Conservation (phyloP, 148 eudicot genomes). For the Suaeda aralocaspica region DNA sequence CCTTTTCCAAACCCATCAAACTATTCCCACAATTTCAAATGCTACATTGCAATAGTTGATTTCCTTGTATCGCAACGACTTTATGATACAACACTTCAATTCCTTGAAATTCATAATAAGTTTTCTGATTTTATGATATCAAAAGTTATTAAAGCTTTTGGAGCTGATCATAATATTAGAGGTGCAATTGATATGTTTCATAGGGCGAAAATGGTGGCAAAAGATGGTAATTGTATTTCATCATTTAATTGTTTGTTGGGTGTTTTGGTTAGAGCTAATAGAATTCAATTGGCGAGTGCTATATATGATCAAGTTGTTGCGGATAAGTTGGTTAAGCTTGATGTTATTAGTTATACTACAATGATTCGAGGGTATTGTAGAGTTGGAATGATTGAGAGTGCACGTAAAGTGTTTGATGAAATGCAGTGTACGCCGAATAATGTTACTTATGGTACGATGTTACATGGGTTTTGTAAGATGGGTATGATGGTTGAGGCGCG, state of each 20-base stretch:
- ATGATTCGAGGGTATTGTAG: constrained; percentile 23
- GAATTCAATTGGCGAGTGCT: not conserved
- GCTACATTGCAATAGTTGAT: constrained; percentile 18
- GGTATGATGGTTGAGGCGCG: constrained; percentile 18
- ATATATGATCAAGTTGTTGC: constrained; percentile 18
- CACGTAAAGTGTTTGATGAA: constrained; percentile 44
- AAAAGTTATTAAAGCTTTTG: constrained; percentile 38
- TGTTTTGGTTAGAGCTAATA: constrained; percentile 13
- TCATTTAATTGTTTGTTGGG: constrained; percentile 18
- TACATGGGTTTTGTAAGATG: constrained; percentile 13
- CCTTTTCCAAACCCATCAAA: constrained; percentile 17
- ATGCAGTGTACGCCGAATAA: constrained; percentile 17
- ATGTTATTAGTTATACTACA: constrained; percentile 3
- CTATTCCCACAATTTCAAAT: constrained; percentile 7
- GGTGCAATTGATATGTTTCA: constrained; percentile 34
- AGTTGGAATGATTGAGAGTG: constrained; percentile 22
- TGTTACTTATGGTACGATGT: constrained; percentile 9
- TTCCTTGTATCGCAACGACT: constrained; percentile 9
- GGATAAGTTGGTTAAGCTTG: constrained; percentile 1
- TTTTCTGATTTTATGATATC: constrained; percentile 37
- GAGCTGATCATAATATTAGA: constrained; percentile 25
- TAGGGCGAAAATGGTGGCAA: constrained; percentile 15
- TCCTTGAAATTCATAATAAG: constrained; percentile 8
- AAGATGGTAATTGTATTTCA: not conserved
- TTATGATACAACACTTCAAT: constrained; percentile 7